Evolutionary conservation across 2,329 filamentous ascomycete genomes (phyloP).

Genomic region (Cladophialophora carrionii): DNA sequence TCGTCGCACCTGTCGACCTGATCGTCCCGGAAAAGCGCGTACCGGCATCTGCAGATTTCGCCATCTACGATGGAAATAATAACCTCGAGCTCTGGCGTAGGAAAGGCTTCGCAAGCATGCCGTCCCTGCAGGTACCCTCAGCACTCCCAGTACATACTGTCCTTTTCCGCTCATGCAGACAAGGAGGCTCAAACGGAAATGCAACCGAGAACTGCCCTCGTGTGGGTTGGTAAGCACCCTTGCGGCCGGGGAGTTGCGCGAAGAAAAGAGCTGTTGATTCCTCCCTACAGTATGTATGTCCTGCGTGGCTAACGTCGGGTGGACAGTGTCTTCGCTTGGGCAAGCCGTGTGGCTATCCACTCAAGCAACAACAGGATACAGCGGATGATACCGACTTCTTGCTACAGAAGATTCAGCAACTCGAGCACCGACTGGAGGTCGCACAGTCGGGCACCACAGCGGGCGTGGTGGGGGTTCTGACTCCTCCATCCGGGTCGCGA

Average conservation of each 20-base stretch:
- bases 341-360: conserved; percentile 15
- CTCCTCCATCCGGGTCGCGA: not conserved
- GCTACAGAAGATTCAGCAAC: conserved; percentile 18
- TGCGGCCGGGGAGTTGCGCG: not conserved
- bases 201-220: conserved; percentile 54
- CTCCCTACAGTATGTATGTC: no score
- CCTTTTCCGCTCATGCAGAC: conserved; percentile 37
- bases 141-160: not conserved
- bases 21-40: not conserved
- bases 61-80: not conserved
- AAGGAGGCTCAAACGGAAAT: conserved; percentile 56
- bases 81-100: not conserved
- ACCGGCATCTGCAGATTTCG: not conserved
- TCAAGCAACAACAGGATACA: conserved; percentile 8
- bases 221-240: conserved; percentile 46
- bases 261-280: not conserved
- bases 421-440: conserved; percentile 9
- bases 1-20: not conserved
- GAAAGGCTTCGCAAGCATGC: conserved; percentile 17
- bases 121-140: conserved; percentile 17
- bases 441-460: conserved; percentile 20
- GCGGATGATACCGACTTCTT: conserved; percentile 13
- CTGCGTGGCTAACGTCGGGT: not conserved
- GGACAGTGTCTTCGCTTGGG: conserved; percentile 7
- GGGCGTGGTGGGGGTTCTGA: not conserved